Evolutionary conservation across 2,329 filamentous ascomycete species (phyloP).

Genomic region (Pestalotiopsis sp.): DNA sequence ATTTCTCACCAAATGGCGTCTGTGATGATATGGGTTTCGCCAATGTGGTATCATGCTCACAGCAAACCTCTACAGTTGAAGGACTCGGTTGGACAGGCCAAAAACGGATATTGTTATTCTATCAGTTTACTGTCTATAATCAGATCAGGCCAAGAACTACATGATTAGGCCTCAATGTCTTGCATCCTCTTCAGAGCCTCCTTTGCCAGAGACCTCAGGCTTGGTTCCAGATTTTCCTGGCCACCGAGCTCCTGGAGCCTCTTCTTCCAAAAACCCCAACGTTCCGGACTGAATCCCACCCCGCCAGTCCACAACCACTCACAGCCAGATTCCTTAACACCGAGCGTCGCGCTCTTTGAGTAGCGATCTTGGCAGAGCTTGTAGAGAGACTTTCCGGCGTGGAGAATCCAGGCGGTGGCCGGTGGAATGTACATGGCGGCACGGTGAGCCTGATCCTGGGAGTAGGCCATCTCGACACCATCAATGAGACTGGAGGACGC

Average conservation of each 20-base stretch:
- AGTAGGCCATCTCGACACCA: not conserved
- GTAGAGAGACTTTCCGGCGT: not conserved
- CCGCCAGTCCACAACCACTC: not conserved
- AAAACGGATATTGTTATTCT: no score
- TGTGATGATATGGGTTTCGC: no score
- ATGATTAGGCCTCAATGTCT: not conserved
- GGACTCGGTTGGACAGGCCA: no score
- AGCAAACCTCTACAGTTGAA: no score
- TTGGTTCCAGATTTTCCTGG: not conserved
- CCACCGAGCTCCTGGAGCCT: not conserved
- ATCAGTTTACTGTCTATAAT: not conserved
- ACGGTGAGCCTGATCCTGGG: not conserved
- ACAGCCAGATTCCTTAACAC: not conserved
- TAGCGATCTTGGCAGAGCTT: not conserved
- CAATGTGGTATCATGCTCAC: no score
- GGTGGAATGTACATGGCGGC: not conserved
- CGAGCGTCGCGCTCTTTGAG: not conserved
- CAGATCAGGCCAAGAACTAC: not conserved
- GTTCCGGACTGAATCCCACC: not conserved
- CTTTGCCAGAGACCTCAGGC: not conserved
- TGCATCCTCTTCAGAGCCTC: not conserved
- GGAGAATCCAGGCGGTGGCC: not conserved
- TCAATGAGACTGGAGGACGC: not conserved
- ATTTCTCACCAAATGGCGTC: no score
- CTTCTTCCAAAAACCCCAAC: not conserved